Percentiles rank a stretch among this genome's conserved stretches.
These are phyloP conservation scores for Microbotryum lychnidis-dioicae DNA, from an alignment of 1,284 basidiomycete species.

Conservation along the genomic window DNA sequence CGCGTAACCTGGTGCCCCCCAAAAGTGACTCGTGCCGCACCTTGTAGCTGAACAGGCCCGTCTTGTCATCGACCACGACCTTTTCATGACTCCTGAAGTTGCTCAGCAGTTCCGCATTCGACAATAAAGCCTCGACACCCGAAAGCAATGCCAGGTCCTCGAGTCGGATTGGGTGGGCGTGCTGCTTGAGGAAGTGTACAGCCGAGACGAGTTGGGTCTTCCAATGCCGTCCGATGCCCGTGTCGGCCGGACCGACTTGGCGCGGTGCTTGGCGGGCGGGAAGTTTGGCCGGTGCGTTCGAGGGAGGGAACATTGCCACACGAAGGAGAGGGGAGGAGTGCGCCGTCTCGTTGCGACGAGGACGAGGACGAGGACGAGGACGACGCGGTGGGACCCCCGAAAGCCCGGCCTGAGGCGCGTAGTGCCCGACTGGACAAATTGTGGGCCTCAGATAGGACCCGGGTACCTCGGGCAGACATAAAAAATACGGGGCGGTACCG, in stretches of 20 bases:
- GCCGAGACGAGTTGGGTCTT: conserved; percentile 81
- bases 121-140: conserved; percentile 48
- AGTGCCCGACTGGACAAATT: no score
- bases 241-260: conserved; percentile 54
- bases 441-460: no score
- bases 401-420: no score
- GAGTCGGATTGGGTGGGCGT: conserved; percentile 30
- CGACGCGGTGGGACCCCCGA: no score
- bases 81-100: conserved; percentile 69
- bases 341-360: no score
- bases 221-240: conserved; percentile 67
- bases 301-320: no score
- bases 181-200: conserved; percentile 62
- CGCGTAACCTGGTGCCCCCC: not conserved
- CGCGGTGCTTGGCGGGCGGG: conserved; percentile 36
- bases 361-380: no score
- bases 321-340: no score
- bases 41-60: conserved; percentile 70
- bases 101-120: conserved; percentile 62
- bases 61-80: conserved; percentile 68
- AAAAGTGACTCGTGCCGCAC: conserved; percentile 46
- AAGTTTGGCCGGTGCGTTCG: no score
- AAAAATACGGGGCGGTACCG: no score
- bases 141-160: conserved; percentile 34
- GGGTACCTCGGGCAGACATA: no score